Base-by-base conservation (phyloP, 495 filamentous ascomycete genomes). In the Aspergillus diversus region DNA sequence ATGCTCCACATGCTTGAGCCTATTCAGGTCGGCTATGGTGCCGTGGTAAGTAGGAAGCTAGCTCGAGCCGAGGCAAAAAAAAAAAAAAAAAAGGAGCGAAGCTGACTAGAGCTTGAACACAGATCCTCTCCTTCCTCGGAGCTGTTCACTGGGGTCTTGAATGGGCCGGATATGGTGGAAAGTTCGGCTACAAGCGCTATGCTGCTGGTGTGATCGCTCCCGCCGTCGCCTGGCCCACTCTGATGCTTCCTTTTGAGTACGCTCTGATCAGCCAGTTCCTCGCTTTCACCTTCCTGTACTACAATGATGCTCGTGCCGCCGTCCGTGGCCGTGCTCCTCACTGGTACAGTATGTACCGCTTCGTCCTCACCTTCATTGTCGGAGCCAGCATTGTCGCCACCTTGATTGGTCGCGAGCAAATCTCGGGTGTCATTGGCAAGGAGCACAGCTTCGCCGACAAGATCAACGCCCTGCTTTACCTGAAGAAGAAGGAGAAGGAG, bases 111-210 rank as follows among this genome's bases (percentile, higher is more conserved):
- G 33, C 51, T 17, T 21, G 43, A 56, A 52, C 46, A 46, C 63
- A 91, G 89, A 93, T 97, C 68, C 89, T 97, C 69, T 96, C 93
- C 50, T 98, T 98, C 84, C 86, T 99, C 27, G 95, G 95, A 53
- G 95, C 96, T 39, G 87, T 97, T 69, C 95, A 99, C 76, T 98
- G 96, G 96, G 91, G 91, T 65, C 78, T 93, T 59, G 90, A 93
- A 77, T 92, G 85, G 80, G 90, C 90, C 59, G 82, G 84, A 62
- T 86, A 87, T 81, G 83, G 93, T 77, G 86, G 94, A 69, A 74
- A 84, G 74, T 81, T 87, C 63, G 83, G 88, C 73, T 91, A 90
- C 75, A 81, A 75, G 60, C 89, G 95, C 55, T 99, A 97, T 73
- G 87, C 86, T 33, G 84, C 93, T 62, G 95, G 94, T 65, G 86